Evolutionary conservation across 192 early-diverging fungal genomes (phyloP), one percentile per base, ranked within the genome.

Genomic region (Geranomyces michiganensis): DNA sequence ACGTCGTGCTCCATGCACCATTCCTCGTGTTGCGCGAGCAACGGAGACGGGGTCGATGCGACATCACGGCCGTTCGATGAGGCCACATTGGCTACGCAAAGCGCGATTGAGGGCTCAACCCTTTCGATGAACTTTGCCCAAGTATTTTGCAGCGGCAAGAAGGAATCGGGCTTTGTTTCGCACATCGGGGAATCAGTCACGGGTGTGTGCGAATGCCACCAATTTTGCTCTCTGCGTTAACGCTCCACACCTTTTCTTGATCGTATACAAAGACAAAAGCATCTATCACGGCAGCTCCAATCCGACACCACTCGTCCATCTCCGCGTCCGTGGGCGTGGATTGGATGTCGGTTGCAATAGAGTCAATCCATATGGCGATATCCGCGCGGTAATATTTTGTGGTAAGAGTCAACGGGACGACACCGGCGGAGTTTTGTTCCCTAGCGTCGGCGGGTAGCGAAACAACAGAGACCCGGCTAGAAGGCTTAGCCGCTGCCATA

Each of bases 371-470:
- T 77, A 89, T 83, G 43, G 79, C 82, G 5, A 90, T 79, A 8
- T 84, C 53, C 14, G 89, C 89, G 4, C 78, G 81, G 68, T 90
- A 91, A 75, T 91, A 91, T 58, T 89, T 90, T 31, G 85, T 91
- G 22, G 83, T 72, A 33, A 91, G 80, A 0, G 60, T 80, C 77
- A 81, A 85, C 26, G 87, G 87, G 1, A 75, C n/a, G 7, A 53
- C 51, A 15, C 24, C 17, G 51, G 51, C 51, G 19, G 51, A 41
- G 36, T 41, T 41, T 41, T 41, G 5, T 10, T 41, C 10, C 10
- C 36, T 10, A 10, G 36, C 36, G 5, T 41, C 36, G 10, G 36
- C 36, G 10, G 36, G 36, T 41, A 41, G 5, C 3, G 36, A 41
- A 41, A 41, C 36, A 10, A 10, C 36, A 10, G 36, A 41, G 10